These are phyloP conservation scores for Xerocomus cyaneibrunnescens DNA, from an alignment of 1,284 basidiomycete genomes.

Conservation along the genomic window DNA sequence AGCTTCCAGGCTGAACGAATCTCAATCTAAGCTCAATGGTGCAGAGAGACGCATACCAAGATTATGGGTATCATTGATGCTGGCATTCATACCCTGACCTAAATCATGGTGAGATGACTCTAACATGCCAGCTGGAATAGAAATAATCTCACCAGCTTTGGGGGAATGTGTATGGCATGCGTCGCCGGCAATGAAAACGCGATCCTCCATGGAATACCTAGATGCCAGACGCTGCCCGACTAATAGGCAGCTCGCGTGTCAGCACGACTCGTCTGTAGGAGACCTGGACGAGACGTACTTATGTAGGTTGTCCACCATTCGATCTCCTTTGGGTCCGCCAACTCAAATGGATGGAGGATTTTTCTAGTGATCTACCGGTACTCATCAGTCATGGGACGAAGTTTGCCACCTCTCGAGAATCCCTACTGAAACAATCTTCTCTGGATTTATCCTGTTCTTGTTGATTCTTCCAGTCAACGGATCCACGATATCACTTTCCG, in stretches of 20 bases:
- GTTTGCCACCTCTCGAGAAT: background rate
- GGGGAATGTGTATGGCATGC: constrained; percentile 44
- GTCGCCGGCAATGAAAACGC: constrained; percentile 79
- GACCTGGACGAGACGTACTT: constrained; percentile 42
- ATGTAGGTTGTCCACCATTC: constrained; percentile 85
- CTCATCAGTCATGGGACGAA: background rate
- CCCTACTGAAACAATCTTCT: constrained; percentile 58
- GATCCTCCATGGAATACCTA: constrained; percentile 60
- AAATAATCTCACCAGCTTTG: constrained; percentile 51
- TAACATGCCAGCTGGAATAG: background rate
- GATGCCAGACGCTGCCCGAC: constrained; percentile 76
- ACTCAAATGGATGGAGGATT: constrained; percentile 66
- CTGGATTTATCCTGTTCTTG: constrained; percentile 57
- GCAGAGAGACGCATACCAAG: constrained; percentile 18
- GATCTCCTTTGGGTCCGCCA: constrained; percentile 57
- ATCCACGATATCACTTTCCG: constrained; percentile 49
- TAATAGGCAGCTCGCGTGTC: constrained; percentile 19
- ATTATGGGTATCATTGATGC: constrained; percentile 84
- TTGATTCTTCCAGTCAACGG: constrained; percentile 52
- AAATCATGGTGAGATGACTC: constrained; percentile 5
- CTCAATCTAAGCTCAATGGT: background rate
- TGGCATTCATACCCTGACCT: constrained; percentile 68
- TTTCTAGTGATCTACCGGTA: constrained; percentile 54
- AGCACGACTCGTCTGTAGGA: background rate
- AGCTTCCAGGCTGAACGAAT: constrained; percentile 65